These are phyloP conservation scores for Colletotrichum filicis DNA, from an alignment of 2,329 filamentous ascomycete species.

Conservation along the genomic window DNA sequence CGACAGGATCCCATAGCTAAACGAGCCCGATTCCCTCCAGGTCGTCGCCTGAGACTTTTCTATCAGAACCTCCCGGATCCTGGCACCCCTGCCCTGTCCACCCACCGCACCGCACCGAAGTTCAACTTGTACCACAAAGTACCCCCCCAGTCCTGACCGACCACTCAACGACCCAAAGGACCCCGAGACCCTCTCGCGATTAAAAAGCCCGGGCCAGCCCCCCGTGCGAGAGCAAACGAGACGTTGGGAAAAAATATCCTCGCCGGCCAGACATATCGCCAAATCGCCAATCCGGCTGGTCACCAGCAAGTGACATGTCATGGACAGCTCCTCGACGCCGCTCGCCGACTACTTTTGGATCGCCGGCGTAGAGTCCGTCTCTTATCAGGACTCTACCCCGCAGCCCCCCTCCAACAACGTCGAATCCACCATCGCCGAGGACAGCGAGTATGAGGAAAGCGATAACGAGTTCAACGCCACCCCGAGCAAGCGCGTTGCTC, in stretches of 20 bases:
- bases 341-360: constrained; percentile 83
- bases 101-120: constrained; percentile 21
- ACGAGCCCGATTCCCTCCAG: constrained; percentile 33
- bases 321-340: constrained; percentile 71
- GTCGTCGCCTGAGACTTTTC: constrained; percentile 33
- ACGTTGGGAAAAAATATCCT: constrained; percentile 30
- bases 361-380: constrained; percentile 75
- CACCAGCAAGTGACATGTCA: constrained; percentile 55
- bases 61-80: constrained; percentile 32
- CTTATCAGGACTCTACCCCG: constrained; percentile 65
- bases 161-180: constrained; percentile 32
- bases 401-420: constrained; percentile 55
- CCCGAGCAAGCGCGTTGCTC: constrained; percentile 51
- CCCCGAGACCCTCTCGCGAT: constrained; percentile 35
- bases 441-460: constrained; percentile 66
- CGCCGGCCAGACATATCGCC: constrained; percentile 31
- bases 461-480: constrained; percentile 44
- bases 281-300: constrained; percentile 32
- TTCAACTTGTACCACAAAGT: constrained; percentile 9
- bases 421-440: constrained; percentile 71
- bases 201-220: constrained; percentile 34
- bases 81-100: constrained; percentile 33
- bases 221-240: constrained; percentile 31
- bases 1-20: constrained; percentile 29
- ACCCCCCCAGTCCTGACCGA: constrained; percentile 29